Evolutionary conservation across 2,329 filamentous ascomycete genomes (phyloP).

Genomic region (Tolypocladium amazonense): DNA sequence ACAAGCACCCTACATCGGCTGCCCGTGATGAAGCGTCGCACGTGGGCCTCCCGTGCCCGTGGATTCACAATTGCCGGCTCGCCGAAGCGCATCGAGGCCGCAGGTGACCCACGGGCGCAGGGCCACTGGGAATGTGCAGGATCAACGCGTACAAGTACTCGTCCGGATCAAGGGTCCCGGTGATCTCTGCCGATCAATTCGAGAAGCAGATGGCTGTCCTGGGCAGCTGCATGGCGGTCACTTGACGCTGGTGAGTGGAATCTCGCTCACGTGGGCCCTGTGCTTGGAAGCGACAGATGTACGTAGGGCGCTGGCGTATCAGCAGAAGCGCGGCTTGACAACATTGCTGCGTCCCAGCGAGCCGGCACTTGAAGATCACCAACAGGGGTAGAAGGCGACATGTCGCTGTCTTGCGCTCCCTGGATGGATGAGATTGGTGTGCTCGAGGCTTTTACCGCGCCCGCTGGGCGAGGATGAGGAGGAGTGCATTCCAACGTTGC

Average conservation of each 20-base stretch:
- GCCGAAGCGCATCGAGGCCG: neutral
- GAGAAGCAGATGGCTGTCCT: neutral
- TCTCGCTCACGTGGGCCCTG: neutral
- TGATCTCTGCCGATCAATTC: neutral
- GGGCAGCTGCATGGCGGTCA: neutral
- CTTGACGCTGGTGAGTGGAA: neutral
- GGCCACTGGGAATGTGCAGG: neutral
- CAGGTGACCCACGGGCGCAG: neutral
- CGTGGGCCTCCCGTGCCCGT: neutral
- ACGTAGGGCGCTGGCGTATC: too few species aligned
- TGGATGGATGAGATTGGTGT: neutral
- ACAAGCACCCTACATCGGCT: neutral
- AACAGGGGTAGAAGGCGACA: neutral
- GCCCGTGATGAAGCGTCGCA: neutral
- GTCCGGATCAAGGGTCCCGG: neutral
- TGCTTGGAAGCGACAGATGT: neutral
- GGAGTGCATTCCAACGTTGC: neutral
- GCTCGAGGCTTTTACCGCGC: neutral
- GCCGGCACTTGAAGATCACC: neutral
- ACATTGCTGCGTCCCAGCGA: neutral
- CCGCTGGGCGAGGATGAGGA: neutral
- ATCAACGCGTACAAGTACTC: too few species aligned
- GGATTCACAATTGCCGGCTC: neutral
- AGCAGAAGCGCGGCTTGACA: neutral
- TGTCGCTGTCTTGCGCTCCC: neutral